Percentiles rank a stretch among this genome's conserved stretches.
Conservation (phyloP, 805 yeast genomes). For the Candida easanensis region DNA sequence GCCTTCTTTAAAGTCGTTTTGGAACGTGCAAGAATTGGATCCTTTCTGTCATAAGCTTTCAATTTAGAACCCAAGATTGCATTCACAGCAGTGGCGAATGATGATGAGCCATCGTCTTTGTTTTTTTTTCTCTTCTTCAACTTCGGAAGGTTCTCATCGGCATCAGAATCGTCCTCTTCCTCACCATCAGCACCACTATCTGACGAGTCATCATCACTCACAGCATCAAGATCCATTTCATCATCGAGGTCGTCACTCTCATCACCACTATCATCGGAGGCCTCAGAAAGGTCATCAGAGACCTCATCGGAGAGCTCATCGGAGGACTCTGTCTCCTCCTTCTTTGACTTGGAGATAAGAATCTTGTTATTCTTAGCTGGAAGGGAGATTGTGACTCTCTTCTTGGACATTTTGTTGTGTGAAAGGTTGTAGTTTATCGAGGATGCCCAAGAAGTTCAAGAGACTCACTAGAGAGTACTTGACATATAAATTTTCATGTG, state of each 20-base stretch:
- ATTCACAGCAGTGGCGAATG: constrained; percentile 78
- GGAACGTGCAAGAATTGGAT: constrained; percentile 88
- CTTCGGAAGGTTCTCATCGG: constrained; percentile 39
- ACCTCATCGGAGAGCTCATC: background rate
- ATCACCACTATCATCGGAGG: background rate
- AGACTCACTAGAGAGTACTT: background rate
- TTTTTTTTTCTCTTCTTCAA: constrained; percentile 56
- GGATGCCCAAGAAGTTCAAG: no score
- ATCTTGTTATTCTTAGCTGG: constrained; percentile 9
- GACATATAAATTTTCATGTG: background rate
- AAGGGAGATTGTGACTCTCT: constrained; percentile 18
- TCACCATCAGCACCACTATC: constrained; percentile 8
- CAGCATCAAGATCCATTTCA: constrained; percentile 18
- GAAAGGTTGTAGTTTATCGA: background rate
- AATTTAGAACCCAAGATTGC: constrained; percentile 82
- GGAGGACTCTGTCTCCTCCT: background rate
- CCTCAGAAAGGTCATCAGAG: no score
- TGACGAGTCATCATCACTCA: constrained; percentile 12
- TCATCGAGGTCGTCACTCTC: constrained; percentile 9
- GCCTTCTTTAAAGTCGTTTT: constrained; percentile 65
- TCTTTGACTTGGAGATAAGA: background rate
- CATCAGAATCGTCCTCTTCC: constrained; percentile 17
- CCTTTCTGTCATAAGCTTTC: constrained; percentile 84
- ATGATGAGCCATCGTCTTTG: constrained; percentile 66
- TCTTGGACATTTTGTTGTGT: constrained; percentile 20